Conservation (phyloP, 176 grass and related monocot species). For the Neostapfia colusana region DNA sequence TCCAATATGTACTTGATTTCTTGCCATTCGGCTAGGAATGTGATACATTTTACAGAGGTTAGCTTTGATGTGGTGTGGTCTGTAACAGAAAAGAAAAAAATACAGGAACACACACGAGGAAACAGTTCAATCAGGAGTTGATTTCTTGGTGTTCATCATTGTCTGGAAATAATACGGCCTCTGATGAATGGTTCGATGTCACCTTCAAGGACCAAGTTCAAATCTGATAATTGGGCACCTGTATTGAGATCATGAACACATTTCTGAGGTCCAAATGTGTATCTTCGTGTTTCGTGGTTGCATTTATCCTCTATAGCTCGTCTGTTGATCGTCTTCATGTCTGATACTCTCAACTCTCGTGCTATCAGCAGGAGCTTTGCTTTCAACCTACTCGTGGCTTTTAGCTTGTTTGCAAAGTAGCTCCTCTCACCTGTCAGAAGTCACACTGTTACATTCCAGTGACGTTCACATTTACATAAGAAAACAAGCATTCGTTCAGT, state of each 20-base stretch:
- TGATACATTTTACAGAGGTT: constrained; percentile 35
- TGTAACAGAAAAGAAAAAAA: constrained; percentile 10
- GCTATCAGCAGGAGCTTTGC: constrained; percentile 73
- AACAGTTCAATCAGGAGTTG: background rate
- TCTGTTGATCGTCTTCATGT: constrained; percentile 47
- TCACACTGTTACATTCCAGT: background rate
- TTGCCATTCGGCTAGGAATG: constrained; percentile 30
- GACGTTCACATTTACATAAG: background rate
- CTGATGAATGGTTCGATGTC: constrained; percentile 73
- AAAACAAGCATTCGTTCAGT: constrained; percentile 30
- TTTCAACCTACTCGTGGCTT: constrained; percentile 77
- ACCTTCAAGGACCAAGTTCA: constrained; percentile 72
- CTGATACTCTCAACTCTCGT: constrained; percentile 40
- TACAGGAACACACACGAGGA: constrained; percentile 7
- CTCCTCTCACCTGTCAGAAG: constrained; percentile 81
- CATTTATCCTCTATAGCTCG: constrained; percentile 37
- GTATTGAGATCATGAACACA: constrained; percentile 74
- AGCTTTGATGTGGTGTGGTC: constrained; percentile 19
- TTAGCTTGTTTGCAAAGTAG: constrained; percentile 79
- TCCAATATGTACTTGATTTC: constrained; percentile 10
- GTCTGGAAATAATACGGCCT: constrained; percentile 57
- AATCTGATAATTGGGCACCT: constrained; percentile 62
- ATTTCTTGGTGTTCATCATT: background rate
- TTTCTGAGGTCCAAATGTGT: constrained; percentile 65
- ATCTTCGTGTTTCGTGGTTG: constrained; percentile 59